Evolutionary conservation across 2,329 filamentous ascomycete genomes (phyloP), one percentile per base, ranked within the genome.

Genomic region (Acarospora socialis): DNA sequence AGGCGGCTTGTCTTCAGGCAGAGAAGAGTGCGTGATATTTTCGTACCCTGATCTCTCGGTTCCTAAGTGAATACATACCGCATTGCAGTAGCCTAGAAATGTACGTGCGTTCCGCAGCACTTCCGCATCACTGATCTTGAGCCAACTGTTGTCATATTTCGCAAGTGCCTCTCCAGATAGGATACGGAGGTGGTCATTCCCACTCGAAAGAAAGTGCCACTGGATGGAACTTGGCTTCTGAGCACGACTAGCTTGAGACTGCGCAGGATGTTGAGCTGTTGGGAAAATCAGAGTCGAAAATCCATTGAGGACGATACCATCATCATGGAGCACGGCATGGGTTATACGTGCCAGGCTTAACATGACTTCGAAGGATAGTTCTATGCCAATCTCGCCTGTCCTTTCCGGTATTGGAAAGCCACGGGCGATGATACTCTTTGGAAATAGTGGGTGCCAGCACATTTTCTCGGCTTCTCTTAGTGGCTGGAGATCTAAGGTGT

Each of bases 11-110:
- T 17, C n/a, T n/a, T n/a, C n/a, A n/a, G n/a, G n/a, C n/a, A n/a
- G n/a, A n/a, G n/a, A n/a, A n/a, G n/a, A n/a, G n/a, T n/a, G n/a
- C n/a, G n/a, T n/a, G n/a, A n/a, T n/a, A n/a, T n/a, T n/a, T n/a
- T n/a, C n/a, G n/a, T n/a, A n/a, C n/a, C n/a, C n/a, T n/a, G n/a
- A n/a, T n/a, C n/a, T n/a, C n/a, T n/a, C n/a, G n/a, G 28, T 30
- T 10, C 15, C 28, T 9, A 30, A 10, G 21, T 30, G 16, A 10
- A 21, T 12, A 5, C 21, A 9, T 13, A 30, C 12, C 12, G 14
- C 9, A 9, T 12, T 30, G 19, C 16, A 19, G 12, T 30, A 30
- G 15, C 28, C 28, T 8, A 30, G 28, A 20, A 30, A 30, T 4
- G 28, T 30, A 10, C 28, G 19, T 12, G 16, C 5, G 13, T 16